phyloP scores from a whole-genome alignment of 805 yeast species.

The Metschnikowia santaceciliae region DNA sequence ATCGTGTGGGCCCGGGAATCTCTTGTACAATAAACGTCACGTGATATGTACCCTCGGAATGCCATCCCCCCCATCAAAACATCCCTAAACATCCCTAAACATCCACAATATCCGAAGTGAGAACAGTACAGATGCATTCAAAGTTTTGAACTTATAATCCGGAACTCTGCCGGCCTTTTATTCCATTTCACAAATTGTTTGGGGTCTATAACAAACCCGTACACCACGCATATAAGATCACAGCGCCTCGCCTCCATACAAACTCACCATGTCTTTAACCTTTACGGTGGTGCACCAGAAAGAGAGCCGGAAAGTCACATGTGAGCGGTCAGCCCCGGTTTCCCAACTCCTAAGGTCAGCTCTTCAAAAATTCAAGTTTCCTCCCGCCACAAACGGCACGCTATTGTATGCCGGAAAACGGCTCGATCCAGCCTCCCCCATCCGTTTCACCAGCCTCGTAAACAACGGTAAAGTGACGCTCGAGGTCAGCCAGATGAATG shows the following conservation, averaged over 20 bases:
- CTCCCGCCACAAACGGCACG: conserved; percentile 19
- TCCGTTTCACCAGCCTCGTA: conserved; percentile 29
- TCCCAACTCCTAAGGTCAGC: conserved; percentile 22
- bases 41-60: too few species aligned
- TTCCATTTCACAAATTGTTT: too few species aligned
- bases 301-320: conserved; percentile 26
- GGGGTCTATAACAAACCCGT: background rate
- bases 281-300: conserved; percentile 25
- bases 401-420: conserved; percentile 26
- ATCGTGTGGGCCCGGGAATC: too few species aligned
- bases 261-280: conserved; percentile 15
- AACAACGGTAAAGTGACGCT: conserved; percentile 33
- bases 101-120: too few species aligned
- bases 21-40: too few species aligned
- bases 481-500: background rate
- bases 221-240: background rate
- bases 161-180: background rate
- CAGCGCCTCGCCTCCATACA: background rate
- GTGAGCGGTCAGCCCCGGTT: conserved; percentile 24
- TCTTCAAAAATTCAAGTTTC: conserved; percentile 26
- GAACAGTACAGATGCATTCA: too few species aligned
- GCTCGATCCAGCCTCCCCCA: conserved; percentile 30
- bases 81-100: too few species aligned
- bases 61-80: too few species aligned
- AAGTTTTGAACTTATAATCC: too few species aligned